Conservation (phyloP, 2,329 filamentous ascomycete genomes). For the Orbilia blumenaviensis region DNA sequence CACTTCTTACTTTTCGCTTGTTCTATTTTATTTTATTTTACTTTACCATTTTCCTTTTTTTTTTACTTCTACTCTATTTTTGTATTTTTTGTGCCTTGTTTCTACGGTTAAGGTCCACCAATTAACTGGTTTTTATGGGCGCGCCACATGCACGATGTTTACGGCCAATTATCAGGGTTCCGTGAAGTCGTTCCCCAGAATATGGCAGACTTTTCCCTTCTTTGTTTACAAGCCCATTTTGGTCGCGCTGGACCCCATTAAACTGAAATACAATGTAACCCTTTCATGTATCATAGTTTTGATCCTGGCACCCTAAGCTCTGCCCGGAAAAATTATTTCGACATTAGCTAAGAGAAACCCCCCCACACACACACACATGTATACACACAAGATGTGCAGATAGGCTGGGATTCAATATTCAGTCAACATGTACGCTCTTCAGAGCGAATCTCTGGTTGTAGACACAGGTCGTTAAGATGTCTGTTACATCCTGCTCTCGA, state of each 20-base stretch:
- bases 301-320: background rate
- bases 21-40: no score
- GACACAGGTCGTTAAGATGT: background rate
- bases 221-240: background rate
- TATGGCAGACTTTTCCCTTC: no score
- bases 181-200: background rate
- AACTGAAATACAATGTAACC: background rate
- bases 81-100: background rate
- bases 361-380: background rate
- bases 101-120: background rate
- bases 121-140: background rate
- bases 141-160: background rate
- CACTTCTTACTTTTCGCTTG: no score
- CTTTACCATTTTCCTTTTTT: no score
- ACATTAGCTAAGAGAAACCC: background rate
- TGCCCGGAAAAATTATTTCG: background rate
- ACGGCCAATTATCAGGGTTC: background rate
- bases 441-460: background rate
- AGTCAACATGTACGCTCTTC: no score
- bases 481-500: background rate
- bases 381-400: no score
- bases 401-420: background rate
- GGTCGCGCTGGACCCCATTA: no score
- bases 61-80: no score
- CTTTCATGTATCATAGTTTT: background rate